A percentile compares a stretch with the other conserved stretches of the same genome.
Conservation (phyloP, 2,329 filamentous ascomycete genomes). For the Meredithiella fracta region DNA sequence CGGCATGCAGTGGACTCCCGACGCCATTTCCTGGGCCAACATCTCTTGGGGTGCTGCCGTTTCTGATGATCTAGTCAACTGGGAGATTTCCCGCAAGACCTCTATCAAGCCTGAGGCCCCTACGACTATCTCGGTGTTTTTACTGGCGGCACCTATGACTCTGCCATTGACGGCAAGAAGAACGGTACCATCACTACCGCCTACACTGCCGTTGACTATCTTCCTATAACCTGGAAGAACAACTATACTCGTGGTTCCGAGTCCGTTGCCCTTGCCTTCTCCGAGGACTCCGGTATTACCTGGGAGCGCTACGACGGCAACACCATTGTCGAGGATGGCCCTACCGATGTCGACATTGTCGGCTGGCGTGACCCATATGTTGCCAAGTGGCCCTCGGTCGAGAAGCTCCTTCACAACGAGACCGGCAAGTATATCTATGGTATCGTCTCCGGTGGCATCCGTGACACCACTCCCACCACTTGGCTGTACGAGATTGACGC, state of each 20-base stretch:
- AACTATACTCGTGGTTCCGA: constrained; percentile 29
- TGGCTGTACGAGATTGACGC: constrained; percentile 17
- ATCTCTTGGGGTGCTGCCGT: constrained; percentile 23
- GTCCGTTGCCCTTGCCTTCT: constrained; percentile 28
- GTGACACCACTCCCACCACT: constrained; percentile 15
- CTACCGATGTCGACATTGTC: constrained; percentile 16
- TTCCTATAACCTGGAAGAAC: constrained; percentile 31
- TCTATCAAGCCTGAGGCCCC: constrained; percentile 18
- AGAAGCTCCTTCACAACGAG: constrained; percentile 13
- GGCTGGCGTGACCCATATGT: constrained; percentile 20
- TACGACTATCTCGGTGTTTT: constrained; percentile 30
- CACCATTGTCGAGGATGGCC: constrained; percentile 16
- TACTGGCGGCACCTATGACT: constrained; percentile 28
- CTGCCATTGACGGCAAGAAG: constrained; percentile 23
- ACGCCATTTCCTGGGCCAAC: constrained; percentile 17
- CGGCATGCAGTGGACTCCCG: constrained; percentile 23
- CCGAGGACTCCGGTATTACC: constrained; percentile 21
- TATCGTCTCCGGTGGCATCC: constrained; percentile 23
- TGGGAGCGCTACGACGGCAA: constrained; percentile 17
- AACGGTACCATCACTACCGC: constrained; percentile 24
- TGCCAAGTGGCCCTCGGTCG: constrained; percentile 16
- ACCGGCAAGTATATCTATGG: constrained; percentile 22
- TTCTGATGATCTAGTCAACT: constrained; percentile 25
- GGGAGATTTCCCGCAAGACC: constrained; percentile 5
- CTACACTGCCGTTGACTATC: constrained; percentile 28